Base-by-base conservation (phyloP, 257 asterid genomes). In the Thymus mandschuricus region DNA sequence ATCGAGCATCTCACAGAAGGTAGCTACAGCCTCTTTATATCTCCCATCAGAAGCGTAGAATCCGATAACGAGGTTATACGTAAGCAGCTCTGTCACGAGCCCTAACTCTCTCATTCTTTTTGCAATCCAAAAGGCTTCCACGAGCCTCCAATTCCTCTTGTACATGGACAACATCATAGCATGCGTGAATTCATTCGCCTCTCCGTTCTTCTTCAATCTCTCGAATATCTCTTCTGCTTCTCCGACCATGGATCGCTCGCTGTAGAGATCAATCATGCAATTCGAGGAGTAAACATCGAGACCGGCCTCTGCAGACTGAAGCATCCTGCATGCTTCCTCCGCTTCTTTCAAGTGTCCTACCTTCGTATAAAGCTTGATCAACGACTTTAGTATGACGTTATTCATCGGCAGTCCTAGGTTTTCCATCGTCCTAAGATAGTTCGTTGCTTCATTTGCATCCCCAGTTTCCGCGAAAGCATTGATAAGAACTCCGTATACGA, bases 111-210 rank as follows among this genome's bases (percentile, higher is more conserved):
- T 89, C 99, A 95, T 95, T 82, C 73, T 75, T 52, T 69, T 73
- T 12, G 93, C 96, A 74, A 88, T 84, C 75, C 74, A 67, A 76
- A 77, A 75, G 2, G 96, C 99, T 60, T 92, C 97, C 51, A 66
- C 51, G 49, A 92, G 88, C 69, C 84, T 83, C 30, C 95, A 90
- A 49, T 87, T 92, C 85, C 89, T 88, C 81, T 81, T 89, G 78
- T 95, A 92, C 99, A 95, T 87, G 62, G 97, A 88, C 74, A 95
- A 27, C 98, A 89, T 95, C 99, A 92, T 92, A 50, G 99, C 97
- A 73, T 92, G 86, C 27, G 99, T 81, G 69, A 95, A 95, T 68
- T 95, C 99, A 54, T 89, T 92, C 2, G 99, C 98, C 9, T 60
- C 67, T 11, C 91, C 88, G 30, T 80, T 80, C 45, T 60, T 71